Evolutionary conservation across 2,329 filamentous ascomycete species (phyloP), one percentile per base, ranked within the genome.

Genomic region (Aureobasidium musti): DNA sequence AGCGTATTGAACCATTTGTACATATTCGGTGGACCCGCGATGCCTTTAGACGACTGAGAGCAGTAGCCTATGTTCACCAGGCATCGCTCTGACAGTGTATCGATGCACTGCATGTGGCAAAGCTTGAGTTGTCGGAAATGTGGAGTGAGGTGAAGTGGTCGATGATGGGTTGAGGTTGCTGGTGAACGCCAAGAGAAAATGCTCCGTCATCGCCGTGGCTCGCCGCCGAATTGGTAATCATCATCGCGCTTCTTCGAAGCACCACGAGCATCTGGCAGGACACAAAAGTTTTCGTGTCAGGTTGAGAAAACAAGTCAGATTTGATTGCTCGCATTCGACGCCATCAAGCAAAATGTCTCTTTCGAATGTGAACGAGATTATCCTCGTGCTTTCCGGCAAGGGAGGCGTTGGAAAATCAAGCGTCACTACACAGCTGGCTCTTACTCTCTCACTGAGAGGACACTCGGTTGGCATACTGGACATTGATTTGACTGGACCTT

Each of bases 331-430:
- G 17, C 19, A 19, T 10, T 26, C 17, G 2, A 35, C 7, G 66
- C n/a, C 19, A 5, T 35, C 26, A 35, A 8, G 19, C 26, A 78
- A 71, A 35, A 90, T 90, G 87, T 89, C 87, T 68, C 82, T 91
- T 33, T 78, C 84, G 64, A 88, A 89, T 72, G 85, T 94, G 73
- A 89, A 91, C 73, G 88, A 93, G 75, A 89, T 95, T 69, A 83
- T 92, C 70, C 85, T 95, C 72, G 90, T 91, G 69, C 89, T 99
- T 56, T 98, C 95, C 14, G 95, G 95, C 73, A 99, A 99, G 84
- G 95, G 95, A 74, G 95, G 95, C 72, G 95, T 99, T 23, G 95
- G 95, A 67, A 99, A 99, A 82, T 98, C 94, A 50, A 97, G 92
- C 63, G 89, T 97, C n/a, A 98, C 95, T 0, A 96, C 94, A 1